A percentile compares a stretch with the other conserved stretches of the same genome.
Conservation (phyloP, 208 protist species). For the Trypanosoma lewisi region DNA sequence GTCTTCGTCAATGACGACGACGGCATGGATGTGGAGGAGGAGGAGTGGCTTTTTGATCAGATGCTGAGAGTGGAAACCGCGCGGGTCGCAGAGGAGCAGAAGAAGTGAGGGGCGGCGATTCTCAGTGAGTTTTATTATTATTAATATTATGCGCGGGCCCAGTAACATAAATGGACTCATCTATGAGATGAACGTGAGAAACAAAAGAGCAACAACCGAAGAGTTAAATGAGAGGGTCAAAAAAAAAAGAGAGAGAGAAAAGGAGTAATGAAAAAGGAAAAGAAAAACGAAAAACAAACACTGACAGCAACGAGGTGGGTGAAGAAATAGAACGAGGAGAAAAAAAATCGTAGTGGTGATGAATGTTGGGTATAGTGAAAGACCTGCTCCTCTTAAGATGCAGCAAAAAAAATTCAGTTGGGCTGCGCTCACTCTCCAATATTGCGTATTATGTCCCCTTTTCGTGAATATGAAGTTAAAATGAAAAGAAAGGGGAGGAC, state of each 20-base stretch:
- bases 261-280: not conserved
- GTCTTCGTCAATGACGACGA: slow-evolving; percentile 63
- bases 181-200: not conserved
- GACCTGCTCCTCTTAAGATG: too few species aligned
- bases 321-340: too few species aligned
- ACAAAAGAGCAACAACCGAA: slow-evolving; percentile 30
- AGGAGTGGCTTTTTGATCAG: slow-evolving; percentile 83
- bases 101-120: not conserved
- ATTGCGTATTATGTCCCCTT: too few species aligned
- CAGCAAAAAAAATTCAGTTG: too few species aligned
- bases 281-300: slow-evolving; percentile 12
- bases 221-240: not conserved
- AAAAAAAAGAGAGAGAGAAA: not conserved
- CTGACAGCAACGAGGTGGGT: too few species aligned
- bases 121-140: too few species aligned
- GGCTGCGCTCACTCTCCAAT: too few species aligned
- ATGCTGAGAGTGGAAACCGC: slow-evolving; percentile 47
- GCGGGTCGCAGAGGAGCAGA: slow-evolving; percentile 2
- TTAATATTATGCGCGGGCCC: too few species aligned
- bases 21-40: slow-evolving; percentile 61
- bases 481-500: too few species aligned
- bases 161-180: not conserved
- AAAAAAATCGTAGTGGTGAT: too few species aligned
- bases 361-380: too few species aligned
- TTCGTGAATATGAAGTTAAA: too few species aligned